These are phyloP conservation scores for Tulasnella sp. DNA, from an alignment of 768 basidiomycete genomes.

Conservation along the genomic window DNA sequence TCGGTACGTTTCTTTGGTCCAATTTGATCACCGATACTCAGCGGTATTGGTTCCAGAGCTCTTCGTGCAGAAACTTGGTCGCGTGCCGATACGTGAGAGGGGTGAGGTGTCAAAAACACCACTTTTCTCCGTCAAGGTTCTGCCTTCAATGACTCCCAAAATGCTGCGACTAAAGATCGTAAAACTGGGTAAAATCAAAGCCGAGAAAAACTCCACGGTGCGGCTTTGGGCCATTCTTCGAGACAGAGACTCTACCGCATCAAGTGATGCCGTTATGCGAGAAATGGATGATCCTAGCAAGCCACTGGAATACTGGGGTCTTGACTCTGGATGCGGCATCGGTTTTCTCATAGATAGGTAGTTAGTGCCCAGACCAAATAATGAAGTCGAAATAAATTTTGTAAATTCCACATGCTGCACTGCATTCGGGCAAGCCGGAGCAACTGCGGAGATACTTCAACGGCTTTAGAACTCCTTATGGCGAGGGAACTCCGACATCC, in stretches of 20 bases:
- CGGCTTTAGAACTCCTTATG: too few species aligned
- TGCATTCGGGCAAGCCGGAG: too few species aligned
- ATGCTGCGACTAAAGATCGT: constrained; percentile 50
- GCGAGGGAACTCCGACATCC: too few species aligned
- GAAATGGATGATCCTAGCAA: constrained; percentile 38
- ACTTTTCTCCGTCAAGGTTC: constrained; percentile 36
- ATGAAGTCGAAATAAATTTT: constrained; percentile 11
- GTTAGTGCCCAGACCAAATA: background rate
- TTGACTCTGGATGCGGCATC: constrained; percentile 34
- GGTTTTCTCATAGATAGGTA: constrained; percentile 7
- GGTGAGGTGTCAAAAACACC: background rate
- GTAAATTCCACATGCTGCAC: too few species aligned
- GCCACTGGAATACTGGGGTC: constrained; percentile 57
- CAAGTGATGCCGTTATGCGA: constrained; percentile 24
- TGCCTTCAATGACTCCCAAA: constrained; percentile 57
- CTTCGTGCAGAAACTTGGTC: constrained; percentile 36
- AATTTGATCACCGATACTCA: constrained; percentile 29
- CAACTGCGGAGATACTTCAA: too few species aligned
- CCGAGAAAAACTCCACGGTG: constrained; percentile 25
- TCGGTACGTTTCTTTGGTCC: constrained; percentile 15
- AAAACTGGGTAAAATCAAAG: constrained; percentile 31
- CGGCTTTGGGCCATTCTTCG: constrained; percentile 44
- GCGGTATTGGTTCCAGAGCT: constrained; percentile 47
- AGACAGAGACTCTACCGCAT: constrained; percentile 20
- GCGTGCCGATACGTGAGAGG: constrained; percentile 23